Conservation (phyloP, 768 basidiomycete genomes). For the Coprinellus micaceus region DNA sequence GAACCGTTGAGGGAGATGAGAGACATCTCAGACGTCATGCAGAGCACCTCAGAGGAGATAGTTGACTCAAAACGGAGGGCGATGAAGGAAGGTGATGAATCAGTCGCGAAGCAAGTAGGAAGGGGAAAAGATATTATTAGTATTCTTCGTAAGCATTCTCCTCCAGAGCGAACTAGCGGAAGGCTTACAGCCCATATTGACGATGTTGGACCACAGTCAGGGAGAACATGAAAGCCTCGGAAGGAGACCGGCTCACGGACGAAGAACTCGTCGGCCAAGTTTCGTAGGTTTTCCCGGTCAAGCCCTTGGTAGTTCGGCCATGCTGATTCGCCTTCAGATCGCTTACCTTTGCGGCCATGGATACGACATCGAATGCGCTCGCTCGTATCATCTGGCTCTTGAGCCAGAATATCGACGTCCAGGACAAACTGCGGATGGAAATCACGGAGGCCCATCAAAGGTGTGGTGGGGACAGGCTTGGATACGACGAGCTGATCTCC, state of each 20-base stretch:
- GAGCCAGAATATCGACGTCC: constrained; percentile 14
- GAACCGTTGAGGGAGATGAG: constrained; percentile 24
- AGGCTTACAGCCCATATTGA: no score
- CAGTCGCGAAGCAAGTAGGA: constrained; percentile 29
- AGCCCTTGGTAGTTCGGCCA: neutral
- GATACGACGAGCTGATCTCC: constrained; percentile 18
- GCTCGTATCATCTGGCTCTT: constrained; percentile 17
- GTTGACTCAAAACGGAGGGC: constrained; percentile 34
- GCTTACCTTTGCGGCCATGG: constrained; percentile 22
- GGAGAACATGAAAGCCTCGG: constrained; percentile 15
- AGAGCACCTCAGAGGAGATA: constrained; percentile 33
- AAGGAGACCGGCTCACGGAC: constrained; percentile 30
- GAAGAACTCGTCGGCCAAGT: constrained; percentile 35
- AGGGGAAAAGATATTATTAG: constrained; percentile 46
- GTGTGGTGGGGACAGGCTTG: constrained; percentile 9
- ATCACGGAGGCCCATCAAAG: constrained; percentile 16
- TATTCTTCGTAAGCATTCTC: constrained; percentile 35
- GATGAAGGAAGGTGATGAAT: constrained; percentile 30
- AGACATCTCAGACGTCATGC: constrained; percentile 32
- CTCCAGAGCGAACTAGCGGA: neutral
- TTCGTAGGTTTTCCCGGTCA: constrained; percentile 15
- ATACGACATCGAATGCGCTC: constrained; percentile 22
- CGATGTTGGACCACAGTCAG: neutral
- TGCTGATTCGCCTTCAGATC: constrained; percentile 10
- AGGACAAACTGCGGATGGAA: constrained; percentile 20